Conservation (phyloP, 2,329 filamentous ascomycete species). For the Calonectria crousiana region DNA sequence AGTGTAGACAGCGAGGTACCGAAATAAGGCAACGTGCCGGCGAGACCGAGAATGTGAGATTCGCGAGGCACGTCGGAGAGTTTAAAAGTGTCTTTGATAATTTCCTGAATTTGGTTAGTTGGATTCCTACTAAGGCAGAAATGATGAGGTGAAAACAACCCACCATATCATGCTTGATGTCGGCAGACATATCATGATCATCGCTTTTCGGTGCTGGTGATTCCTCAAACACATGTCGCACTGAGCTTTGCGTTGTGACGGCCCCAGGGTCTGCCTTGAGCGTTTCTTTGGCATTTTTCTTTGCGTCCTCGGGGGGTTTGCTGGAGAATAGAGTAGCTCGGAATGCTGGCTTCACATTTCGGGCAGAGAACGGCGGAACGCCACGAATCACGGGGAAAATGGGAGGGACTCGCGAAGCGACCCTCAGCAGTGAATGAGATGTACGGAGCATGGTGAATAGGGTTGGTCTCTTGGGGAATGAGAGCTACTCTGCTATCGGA, state of each 20-base stretch:
- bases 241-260: slow-evolving; percentile 70
- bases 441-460: slow-evolving; percentile 47
- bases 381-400: slow-evolving; percentile 10
- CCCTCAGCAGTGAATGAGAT: slow-evolving; percentile 40
- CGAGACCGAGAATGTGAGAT: slow-evolving; percentile 76
- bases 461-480: background rate
- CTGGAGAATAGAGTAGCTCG: slow-evolving; percentile 40
- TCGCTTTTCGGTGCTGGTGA: slow-evolving; percentile 12
- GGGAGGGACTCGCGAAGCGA: slow-evolving; percentile 34
- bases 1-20: slow-evolving; percentile 86
- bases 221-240: slow-evolving; percentile 62
- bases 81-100: slow-evolving; percentile 77
- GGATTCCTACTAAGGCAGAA: background rate
- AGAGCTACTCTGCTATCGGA: background rate
- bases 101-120: slow-evolving; percentile 58
- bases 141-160: slow-evolving; percentile 38
- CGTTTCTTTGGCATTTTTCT: slow-evolving; percentile 64
- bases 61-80: slow-evolving; percentile 75
- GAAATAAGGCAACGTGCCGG: slow-evolving; percentile 87
- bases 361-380: slow-evolving; percentile 23
- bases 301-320: slow-evolving; percentile 65
- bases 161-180: slow-evolving; percentile 68
- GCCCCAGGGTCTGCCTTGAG: slow-evolving; percentile 70
- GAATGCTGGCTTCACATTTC: slow-evolving; percentile 26
- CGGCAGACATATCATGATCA: slow-evolving; percentile 47